phyloP scores from a whole-genome alignment of 768 basidiomycete species.

The Russula brevipes region DNA sequence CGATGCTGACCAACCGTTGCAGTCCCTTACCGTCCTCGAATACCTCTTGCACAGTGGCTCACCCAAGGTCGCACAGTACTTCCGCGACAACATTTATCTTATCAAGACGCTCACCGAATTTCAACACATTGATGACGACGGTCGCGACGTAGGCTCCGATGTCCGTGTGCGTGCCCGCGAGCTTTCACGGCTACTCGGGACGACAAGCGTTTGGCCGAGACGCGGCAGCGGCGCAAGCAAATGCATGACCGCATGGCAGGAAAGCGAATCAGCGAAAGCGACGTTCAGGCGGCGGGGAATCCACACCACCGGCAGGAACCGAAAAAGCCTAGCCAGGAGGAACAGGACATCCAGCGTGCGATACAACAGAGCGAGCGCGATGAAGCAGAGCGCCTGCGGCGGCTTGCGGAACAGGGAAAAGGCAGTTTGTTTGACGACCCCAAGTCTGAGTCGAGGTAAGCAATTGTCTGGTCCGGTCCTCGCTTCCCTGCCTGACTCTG shows the following conservation, averaged over 20 bases:
- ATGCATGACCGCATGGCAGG: constrained; percentile 92
- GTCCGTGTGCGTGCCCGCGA: constrained; percentile 95
- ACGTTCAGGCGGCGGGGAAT: constrained; percentile 31
- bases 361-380: constrained; percentile 88
- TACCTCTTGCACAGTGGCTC: constrained; percentile 92
- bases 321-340: constrained; percentile 42
- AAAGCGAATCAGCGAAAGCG: constrained; percentile 33
- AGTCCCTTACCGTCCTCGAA: constrained; percentile 88
- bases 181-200: constrained; percentile 87
- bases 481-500: constrained; percentile 5
- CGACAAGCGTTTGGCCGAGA: constrained; percentile 68
- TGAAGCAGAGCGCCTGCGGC: constrained; percentile 66
- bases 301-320: constrained; percentile 28
- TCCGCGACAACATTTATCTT: constrained; percentile 90
- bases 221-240: constrained; percentile 67
- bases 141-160: constrained; percentile 91
- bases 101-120: constrained; percentile 98
- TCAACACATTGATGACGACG: constrained; percentile 88
- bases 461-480: constrained; percentile 28
- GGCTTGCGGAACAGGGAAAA: constrained; percentile 62
- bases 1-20: background rate
- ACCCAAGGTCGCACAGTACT: constrained; percentile 95
- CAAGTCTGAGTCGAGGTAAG: constrained; percentile 39
- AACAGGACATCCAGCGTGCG: constrained; percentile 74
- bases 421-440: constrained; percentile 77